These are phyloP conservation scores for Paramicrosporidium saccamoebae DNA, from an alignment of 371 early-diverging fungal species.

Conservation along the genomic window DNA sequence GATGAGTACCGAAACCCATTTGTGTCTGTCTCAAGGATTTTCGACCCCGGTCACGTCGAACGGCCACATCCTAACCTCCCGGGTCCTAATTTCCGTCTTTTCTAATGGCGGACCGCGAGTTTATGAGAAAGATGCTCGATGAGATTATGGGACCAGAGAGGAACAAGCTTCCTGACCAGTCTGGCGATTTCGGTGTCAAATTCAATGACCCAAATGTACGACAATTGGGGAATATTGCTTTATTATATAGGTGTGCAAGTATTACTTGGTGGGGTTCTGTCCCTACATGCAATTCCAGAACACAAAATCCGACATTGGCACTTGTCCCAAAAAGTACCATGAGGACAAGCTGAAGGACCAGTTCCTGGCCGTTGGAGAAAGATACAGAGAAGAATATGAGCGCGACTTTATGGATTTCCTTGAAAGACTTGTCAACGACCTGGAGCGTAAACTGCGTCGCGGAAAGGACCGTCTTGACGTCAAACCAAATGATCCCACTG, in stretches of 20 bases:
- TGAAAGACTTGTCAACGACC: constrained; percentile 22
- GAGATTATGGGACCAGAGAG: constrained; percentile 1
- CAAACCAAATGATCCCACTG: constrained; percentile 18
- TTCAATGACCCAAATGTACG: neutral
- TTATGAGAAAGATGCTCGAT: too few species aligned
- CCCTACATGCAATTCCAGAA: constrained; percentile 50
- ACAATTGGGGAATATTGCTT: constrained; percentile 2
- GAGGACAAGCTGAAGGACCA: constrained; percentile 4
- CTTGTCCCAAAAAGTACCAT: too few species aligned
- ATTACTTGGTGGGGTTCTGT: constrained; percentile 49
- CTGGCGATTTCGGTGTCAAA: neutral
- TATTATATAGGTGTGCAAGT: constrained; percentile 31
- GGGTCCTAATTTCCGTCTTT: too few species aligned
- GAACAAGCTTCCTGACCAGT: neutral
- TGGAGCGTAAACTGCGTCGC: constrained; percentile 31
- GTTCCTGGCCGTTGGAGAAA: constrained; percentile 2
- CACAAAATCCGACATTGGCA: constrained; percentile 53
- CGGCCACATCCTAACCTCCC: neutral
- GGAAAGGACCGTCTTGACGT: constrained; percentile 32
- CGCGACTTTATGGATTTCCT: constrained; percentile 30
- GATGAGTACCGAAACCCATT: neutral
- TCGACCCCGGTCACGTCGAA: constrained; percentile 1
- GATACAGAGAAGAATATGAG: constrained; percentile 35
- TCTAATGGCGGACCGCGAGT: too few species aligned
- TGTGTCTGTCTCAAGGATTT: neutral